phyloP scores from a whole-genome alignment of 352 stramenopile genomes.

The Phytophthora pisi region DNA sequence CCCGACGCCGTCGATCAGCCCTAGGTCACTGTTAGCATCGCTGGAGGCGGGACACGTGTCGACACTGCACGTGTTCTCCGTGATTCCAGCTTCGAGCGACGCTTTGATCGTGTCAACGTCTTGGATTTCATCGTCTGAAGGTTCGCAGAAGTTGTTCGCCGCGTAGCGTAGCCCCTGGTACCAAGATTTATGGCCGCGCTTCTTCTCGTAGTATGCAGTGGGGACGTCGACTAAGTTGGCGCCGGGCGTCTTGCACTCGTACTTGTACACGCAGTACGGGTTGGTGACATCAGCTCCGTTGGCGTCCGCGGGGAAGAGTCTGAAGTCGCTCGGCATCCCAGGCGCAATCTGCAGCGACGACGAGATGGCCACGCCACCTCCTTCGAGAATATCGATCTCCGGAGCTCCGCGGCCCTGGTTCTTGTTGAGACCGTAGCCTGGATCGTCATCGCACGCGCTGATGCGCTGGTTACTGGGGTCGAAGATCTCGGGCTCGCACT shows the following conservation, averaged over 20 bases:
- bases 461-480: slow-evolving; percentile 49
- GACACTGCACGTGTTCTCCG: slow-evolving; percentile 41
- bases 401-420: slow-evolving; percentile 86
- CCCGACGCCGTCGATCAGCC: slow-evolving; percentile 43
- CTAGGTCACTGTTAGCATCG: slow-evolving; percentile 47
- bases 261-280: slow-evolving; percentile 52
- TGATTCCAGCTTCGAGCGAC: slow-evolving; percentile 40
- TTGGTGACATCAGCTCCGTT: slow-evolving; percentile 13
- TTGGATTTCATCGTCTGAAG: slow-evolving; percentile 25
- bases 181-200: slow-evolving; percentile 50
- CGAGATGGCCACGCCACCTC: slow-evolving; percentile 77
- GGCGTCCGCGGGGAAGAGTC: slow-evolving; percentile 46
- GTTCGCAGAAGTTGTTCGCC: slow-evolving; percentile 53
- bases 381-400: slow-evolving; percentile 96
- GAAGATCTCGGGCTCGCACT: slow-evolving; percentile 70
- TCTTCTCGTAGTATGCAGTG: slow-evolving; percentile 40
- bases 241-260: slow-evolving; percentile 50
- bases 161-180: slow-evolving; percentile 57
- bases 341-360: slow-evolving; percentile 90
- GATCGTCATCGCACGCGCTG: slow-evolving; percentile 84
- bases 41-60: slow-evolving; percentile 45
- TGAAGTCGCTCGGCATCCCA: slow-evolving; percentile 63
- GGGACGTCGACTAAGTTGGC: slow-evolving; percentile 57
- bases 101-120: slow-evolving; percentile 28
- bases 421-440: slow-evolving; percentile 90